Conservation (phyloP, 73 alveolate species). For the Uronychia setigera region DNA sequence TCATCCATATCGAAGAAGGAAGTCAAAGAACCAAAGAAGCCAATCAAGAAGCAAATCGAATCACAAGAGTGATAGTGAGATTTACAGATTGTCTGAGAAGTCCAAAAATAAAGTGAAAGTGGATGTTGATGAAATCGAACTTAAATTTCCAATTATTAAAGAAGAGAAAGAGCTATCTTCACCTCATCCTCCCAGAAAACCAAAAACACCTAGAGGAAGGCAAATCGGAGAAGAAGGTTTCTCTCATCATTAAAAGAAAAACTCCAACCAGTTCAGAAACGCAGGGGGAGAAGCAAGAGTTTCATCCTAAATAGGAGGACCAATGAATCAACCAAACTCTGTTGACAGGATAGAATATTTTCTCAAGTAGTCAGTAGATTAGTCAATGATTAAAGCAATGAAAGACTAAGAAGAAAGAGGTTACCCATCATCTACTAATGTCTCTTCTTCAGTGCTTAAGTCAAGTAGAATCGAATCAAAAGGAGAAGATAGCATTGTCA, state of each 20-base stretch:
- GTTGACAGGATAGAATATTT: neutral
- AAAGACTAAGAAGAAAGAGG: too few relatives aligned
- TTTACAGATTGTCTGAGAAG: neutral
- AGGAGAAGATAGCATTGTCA: too few relatives aligned
- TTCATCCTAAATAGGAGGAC: neutral
- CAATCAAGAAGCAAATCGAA: neutral
- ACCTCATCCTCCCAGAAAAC: neutral
- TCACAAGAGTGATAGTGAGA: neutral
- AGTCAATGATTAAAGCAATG: too few relatives aligned
- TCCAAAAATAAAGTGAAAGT: neutral
- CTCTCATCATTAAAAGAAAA: neutral
- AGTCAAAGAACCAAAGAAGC: neutral
- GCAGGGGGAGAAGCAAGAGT: neutral
- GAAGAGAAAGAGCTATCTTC: neutral
- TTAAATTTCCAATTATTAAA: neutral
- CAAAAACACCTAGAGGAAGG: neutral
- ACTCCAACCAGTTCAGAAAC: neutral
- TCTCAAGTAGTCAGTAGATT: too few relatives aligned
- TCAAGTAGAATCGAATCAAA: too few relatives aligned
- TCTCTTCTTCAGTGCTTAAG: too few relatives aligned
- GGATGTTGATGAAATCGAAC: neutral
- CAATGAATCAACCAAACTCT: neutral
- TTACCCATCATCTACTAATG: too few relatives aligned
- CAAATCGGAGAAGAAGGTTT: neutral
- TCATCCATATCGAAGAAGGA: neutral